Base-by-base conservation (phyloP, 2,329 filamentous ascomycete species). In the Penicillium sp. region DNA sequence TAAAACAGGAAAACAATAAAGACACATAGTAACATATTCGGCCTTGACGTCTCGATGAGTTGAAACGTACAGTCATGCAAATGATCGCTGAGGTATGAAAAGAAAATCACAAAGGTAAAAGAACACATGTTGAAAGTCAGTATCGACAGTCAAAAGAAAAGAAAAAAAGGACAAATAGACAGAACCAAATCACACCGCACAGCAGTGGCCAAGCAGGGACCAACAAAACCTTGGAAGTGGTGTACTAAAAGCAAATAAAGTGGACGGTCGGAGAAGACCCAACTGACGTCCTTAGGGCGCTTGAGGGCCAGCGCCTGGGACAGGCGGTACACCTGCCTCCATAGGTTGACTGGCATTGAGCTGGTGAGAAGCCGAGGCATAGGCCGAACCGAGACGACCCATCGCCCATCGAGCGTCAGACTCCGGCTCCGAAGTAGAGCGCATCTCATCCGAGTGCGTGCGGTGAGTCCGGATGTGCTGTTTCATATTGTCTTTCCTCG, bases 401-500 rank as follows among this genome's bases (percentile, higher is more conserved):
- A 57, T 41, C 1, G 34, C 38, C 63, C 63, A 64, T 21, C 62
- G 49, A 15, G 38, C 25, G 25, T 64, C 63, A 3, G 46, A 27
- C 15, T 64, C 63, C 0, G 62, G 41, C 23, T 65, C 60, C 1
- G 60, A 64, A 5, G 50, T 60, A 10, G 65, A 62, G 6, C 65
- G 65, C 60, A 66, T 67, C 2, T 72, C 70, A 21, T 73, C 67
- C 0, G 69, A 71, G 42, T 69, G 68, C 0, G 67, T 69, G 35
- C 73, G 70, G 66, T 87, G 84, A 1, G 84, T 87, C 35, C 84
- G 77, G 41, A 84, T 83, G 63, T 87, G 84, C 68, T 87, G 84
- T 70, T 87, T 86, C 84, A 87, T 87, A 70, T 87, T 87, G 73
- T 87, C 84, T 65, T 87, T 87, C 59, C 84, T 81, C 13, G 84